A percentile compares a stretch with the other conserved stretches of the same genome.
Evolutionary conservation across 805 yeast genomes (phyloP).

Genomic region (Candida alai): DNA sequence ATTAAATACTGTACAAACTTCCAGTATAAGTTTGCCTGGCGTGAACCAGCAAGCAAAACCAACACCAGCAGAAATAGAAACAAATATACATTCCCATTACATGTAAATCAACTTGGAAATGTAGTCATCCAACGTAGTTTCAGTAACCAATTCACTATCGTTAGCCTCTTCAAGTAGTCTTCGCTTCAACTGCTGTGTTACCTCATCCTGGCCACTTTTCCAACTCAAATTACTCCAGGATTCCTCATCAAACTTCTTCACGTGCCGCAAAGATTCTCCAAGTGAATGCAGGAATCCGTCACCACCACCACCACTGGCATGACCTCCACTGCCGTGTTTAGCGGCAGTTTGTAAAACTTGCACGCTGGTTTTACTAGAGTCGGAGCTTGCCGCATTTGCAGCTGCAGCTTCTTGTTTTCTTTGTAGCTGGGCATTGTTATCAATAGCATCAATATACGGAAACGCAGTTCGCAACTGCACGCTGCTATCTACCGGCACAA

Average conservation of each 20-base stretch:
- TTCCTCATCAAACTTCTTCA: slow-evolving; percentile 40
- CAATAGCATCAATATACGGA: slow-evolving; percentile 66
- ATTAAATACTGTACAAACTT: no score
- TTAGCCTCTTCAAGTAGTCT: slow-evolving; percentile 16
- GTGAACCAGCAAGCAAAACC: no score
- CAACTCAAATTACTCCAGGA: slow-evolving; percentile 34
- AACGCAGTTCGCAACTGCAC: slow-evolving; percentile 82
- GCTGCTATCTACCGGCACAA: slow-evolving; percentile 62
- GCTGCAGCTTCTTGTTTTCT: slow-evolving; percentile 37
- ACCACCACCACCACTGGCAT: slow-evolving; percentile 12
- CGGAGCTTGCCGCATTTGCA: slow-evolving; percentile 23
- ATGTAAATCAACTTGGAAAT: slow-evolving; percentile 17
- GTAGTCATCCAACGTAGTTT: slow-evolving; percentile 24
- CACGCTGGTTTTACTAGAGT: no score
- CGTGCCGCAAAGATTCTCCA: slow-evolving; percentile 38
- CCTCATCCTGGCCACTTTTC: slow-evolving; percentile 17
- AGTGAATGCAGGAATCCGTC: slow-evolving; percentile 28
- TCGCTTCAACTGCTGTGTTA: slow-evolving; percentile 14
- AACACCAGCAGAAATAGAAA: neutral
- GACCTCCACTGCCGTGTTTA: slow-evolving; percentile 21
- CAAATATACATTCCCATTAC: neutral
- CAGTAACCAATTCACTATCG: slow-evolving; percentile 16
- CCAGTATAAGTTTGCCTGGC: no score
- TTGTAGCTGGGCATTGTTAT: slow-evolving; percentile 37
- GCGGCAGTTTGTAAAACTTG: slow-evolving; percentile 42